A percentile compares a stretch with the other conserved stretches of the same genome.
Conservation (phyloP, 1,284 basidiomycete genomes). For the Pyrrhoderma noxium region DNA sequence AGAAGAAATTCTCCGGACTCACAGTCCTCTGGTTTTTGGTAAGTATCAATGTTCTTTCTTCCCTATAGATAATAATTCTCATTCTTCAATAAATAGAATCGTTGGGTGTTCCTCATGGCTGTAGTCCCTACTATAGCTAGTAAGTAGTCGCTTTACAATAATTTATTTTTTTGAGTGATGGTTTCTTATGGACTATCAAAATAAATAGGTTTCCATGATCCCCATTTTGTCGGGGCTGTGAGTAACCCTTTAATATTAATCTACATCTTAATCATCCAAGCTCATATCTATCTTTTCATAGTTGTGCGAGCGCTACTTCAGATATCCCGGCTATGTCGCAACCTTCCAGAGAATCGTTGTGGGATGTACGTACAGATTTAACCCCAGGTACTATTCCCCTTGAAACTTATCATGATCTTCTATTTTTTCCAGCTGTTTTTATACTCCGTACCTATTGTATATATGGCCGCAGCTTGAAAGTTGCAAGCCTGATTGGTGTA, state of each 20-base stretch:
- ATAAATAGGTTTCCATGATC: conserved; percentile 2
- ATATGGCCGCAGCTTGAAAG: conserved; percentile 4
- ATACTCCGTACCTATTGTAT: conserved; percentile 12
- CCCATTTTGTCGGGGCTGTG: conserved; percentile 3
- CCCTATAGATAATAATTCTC: no score
- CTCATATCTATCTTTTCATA: not conserved
- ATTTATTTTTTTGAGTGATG: not conserved
- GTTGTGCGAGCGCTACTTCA: not conserved
- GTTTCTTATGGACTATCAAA: not conserved
- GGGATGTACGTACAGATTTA: not conserved
- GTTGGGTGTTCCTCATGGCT: conserved; percentile 8
- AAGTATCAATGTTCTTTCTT: no score
- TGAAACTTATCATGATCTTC: not conserved
- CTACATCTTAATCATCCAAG: not conserved
- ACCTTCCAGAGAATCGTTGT: conserved; percentile 7
- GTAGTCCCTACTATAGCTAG: conserved; percentile 4
- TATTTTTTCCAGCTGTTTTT: conserved; percentile 5
- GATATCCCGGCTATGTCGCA: conserved; percentile 9
- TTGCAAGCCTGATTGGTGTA: conserved; percentile 1
- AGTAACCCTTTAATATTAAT: not conserved
- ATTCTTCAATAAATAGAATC: not conserved
- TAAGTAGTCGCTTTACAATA: not conserved
- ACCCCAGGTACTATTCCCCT: not conserved
- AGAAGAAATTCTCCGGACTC: conserved; percentile 2
- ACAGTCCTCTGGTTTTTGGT: conserved; percentile 10